Evolutionary conservation across 331 rosid genomes (phyloP).

Genomic region (Arachis monticola): DNA sequence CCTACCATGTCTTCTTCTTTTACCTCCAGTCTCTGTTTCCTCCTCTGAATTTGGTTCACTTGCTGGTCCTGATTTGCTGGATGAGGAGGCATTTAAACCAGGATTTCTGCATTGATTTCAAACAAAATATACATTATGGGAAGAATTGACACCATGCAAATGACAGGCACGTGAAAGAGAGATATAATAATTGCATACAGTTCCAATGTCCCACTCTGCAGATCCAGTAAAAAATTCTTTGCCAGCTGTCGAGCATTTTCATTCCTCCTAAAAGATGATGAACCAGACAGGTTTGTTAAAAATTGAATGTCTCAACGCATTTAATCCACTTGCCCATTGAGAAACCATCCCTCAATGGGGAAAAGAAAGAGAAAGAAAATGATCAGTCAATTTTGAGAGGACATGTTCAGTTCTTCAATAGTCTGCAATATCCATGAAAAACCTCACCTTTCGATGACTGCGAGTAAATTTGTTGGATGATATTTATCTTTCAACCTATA

Average conservation of each 20-base stretch:
- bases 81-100: constrained; percentile 64
- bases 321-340: constrained; percentile 3
- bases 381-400: constrained; percentile 20
- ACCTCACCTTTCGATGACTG: constrained; percentile 84
- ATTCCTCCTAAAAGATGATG: constrained; percentile 77
- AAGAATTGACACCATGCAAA: constrained; percentile 14
- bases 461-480: constrained; percentile 90
- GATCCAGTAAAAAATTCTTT: constrained; percentile 83
- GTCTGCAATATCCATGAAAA: constrained; percentile 15
- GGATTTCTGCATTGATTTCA: constrained; percentile 73
- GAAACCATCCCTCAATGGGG: background rate
- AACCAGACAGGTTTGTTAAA: constrained; percentile 25
- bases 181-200: constrained; percentile 54
- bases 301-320: constrained; percentile 26
- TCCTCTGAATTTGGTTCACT: constrained; percentile 95
- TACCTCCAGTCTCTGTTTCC: constrained; percentile 73
- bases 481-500: constrained; percentile 94
- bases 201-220: constrained; percentile 87
- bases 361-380: background rate
- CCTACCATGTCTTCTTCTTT: constrained; percentile 77
- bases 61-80: constrained; percentile 74
- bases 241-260: constrained; percentile 82
- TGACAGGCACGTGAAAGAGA: background rate
- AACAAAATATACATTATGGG: constrained; percentile 26
- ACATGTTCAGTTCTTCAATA: constrained; percentile 19